A percentile compares a stretch with the other conserved stretches of the same genome.
Conservation (phyloP, 176 grass and related monocot species). For the Oryza glaberrima region DNA sequence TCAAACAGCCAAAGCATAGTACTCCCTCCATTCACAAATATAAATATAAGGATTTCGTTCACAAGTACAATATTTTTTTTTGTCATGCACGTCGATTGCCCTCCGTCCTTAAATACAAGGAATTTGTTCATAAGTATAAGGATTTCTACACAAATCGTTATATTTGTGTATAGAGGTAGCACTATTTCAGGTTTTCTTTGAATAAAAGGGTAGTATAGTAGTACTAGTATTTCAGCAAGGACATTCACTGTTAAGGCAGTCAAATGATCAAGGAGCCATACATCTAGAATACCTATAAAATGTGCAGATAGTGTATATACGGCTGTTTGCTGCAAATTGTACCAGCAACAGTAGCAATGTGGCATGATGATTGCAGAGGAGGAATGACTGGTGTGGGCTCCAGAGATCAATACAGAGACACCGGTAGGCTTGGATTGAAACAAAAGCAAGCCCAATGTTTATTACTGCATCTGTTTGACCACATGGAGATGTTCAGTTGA, state of each 20-base stretch:
- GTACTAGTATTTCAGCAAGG: neutral
- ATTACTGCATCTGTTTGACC: constrained; percentile 17
- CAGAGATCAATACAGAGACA: neutral
- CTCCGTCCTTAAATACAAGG: no score
- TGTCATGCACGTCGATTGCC: no score
- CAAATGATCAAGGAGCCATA: constrained; percentile 3
- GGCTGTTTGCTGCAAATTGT: neutral
- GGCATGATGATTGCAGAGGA: constrained; percentile 10
- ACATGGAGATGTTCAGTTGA: neutral
- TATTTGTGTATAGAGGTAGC: no score
- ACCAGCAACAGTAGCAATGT: constrained; percentile 5
- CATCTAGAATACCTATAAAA: constrained; percentile 1
- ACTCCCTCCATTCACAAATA: neutral
- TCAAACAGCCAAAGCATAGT: neutral
- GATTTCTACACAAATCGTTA: no score
- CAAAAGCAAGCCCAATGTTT: neutral
- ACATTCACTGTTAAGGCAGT: neutral
- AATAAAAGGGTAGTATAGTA: neutral
- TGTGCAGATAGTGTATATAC: neutral
- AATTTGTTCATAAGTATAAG: no score
- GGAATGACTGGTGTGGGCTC: constrained; percentile 30
- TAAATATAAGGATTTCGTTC: no score
- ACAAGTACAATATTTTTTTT: no score
- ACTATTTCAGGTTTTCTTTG: neutral
- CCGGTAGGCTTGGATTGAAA: neutral